Evolutionary conservation across 1,139 yeast genomes (phyloP).

Genomic region (Pneumocystis carinii): DNA sequence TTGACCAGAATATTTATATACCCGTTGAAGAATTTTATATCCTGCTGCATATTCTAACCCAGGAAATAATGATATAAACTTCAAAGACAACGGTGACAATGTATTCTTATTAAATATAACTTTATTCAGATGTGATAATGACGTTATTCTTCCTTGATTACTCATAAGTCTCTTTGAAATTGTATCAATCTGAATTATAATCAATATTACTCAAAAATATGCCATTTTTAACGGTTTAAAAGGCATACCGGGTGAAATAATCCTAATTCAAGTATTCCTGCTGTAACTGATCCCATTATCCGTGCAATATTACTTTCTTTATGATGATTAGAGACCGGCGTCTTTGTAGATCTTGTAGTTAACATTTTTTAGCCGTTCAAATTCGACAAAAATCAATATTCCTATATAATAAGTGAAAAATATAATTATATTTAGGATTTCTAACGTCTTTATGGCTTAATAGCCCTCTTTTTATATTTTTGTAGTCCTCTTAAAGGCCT

Average conservation of each 20-base stretch:
- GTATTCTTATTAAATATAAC: slow-evolving; percentile 84
- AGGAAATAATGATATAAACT: slow-evolving; percentile 79
- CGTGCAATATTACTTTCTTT: slow-evolving; percentile 51
- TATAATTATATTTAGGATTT: neutral
- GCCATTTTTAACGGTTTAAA: neutral
- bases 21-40: slow-evolving; percentile 90
- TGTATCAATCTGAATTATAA: slow-evolving; percentile 48
- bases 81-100: slow-evolving; percentile 47
- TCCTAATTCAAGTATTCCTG: slow-evolving; percentile 91
- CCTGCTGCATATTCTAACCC: slow-evolving; percentile 98
- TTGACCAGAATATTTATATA: slow-evolving; percentile 97
- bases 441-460: neutral
- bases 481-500: neutral
- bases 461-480: neutral
- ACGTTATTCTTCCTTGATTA: slow-evolving; percentile 59
- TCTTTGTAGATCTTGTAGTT: slow-evolving; percentile 10
- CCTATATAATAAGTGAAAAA: neutral
- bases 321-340: slow-evolving; percentile 1
- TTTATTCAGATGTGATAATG: slow-evolving; percentile 51
- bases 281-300: slow-evolving; percentile 89
- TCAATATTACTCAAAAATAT: neutral
- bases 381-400: neutral
- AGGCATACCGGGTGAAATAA: slow-evolving; percentile 76
- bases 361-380: slow-evolving; percentile 7
- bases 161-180: slow-evolving; percentile 96